Evolutionary conservation across 768 basidiomycete genomes (phyloP), one percentile per base, ranked within the genome.

Genomic region (Tephrocybe sp.): DNA sequence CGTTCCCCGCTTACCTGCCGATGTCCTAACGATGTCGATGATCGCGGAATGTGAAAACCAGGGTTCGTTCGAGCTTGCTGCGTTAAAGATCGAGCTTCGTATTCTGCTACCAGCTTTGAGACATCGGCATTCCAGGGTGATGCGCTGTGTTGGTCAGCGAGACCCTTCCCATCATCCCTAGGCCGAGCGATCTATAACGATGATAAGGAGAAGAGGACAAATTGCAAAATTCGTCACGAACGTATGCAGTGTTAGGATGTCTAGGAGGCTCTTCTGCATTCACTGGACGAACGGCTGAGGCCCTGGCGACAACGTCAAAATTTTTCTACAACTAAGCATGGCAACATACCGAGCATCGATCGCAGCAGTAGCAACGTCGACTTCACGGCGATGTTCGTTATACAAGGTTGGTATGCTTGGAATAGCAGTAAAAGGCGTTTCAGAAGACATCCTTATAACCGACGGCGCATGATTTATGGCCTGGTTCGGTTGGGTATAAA

Each of bases 11-110:
- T 39, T 23, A 17, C 31, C 39, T 56, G 66, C 19, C 51, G 59
- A 43, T 51, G 48, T 12, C 56, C 58, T 49, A 51, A 51, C 13
- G 49, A 51, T 5, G 60, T 60, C 12, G 54, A 53, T 34, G 59
- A 55, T 14, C 54, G 53, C n/a, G 30, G 45, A 26, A 55, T 41
- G 8, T 47, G 32, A 34, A 42, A 7, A 30, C 46, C 45, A 13
- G 34, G 32, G 12, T 49, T 41, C 19, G 33, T 11, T 14, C 26
- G 47, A n/a, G 10, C 14, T 19, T 32, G 32, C 1, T 38, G 32
- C 13, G 40, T 32, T 0, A 31, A 20, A 14, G 42, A 33, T 19
- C 42, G 46, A 22, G 48, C 49, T 39, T 53, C 49, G 38, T 42
- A 53, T 11, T 49, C 51, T 30, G 55, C 34, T 36, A 48, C 42